A percentile compares a stretch with the other conserved stretches of the same genome.
Conservation (phyloP, 441 rosid genomes). For the Pelargonium myrrhifolium region DNA sequence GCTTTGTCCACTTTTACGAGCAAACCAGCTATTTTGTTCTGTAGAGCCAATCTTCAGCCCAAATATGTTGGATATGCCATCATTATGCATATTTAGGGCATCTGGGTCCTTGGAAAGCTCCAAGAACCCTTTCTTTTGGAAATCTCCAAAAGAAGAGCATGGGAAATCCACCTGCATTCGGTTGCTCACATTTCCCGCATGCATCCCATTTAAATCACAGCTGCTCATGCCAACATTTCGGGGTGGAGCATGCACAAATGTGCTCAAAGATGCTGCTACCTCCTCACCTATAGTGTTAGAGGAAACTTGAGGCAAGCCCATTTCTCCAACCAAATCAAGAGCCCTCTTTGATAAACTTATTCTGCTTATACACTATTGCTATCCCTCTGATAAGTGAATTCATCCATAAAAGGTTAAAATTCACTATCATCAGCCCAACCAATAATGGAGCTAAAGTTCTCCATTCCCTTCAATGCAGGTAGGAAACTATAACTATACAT, state of each 20-base stretch:
- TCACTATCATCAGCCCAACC: constrained; percentile 2
- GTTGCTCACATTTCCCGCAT: constrained; percentile 29
- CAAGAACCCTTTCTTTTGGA: constrained; percentile 23
- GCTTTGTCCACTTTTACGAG: constrained; percentile 28
- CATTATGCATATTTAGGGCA: constrained; percentile 20
- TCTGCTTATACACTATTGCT: constrained; percentile 11
- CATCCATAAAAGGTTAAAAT: constrained; percentile 14
- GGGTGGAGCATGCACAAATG: constrained; percentile 33
- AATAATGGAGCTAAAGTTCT: constrained; percentile 10
- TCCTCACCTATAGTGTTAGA: constrained; percentile 41
- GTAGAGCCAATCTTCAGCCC: constrained; percentile 20
- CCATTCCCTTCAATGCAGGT: neutral
- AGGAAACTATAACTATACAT: neutral
- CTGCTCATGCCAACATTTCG: constrained; percentile 19
- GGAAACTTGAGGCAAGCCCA: constrained; percentile 50
- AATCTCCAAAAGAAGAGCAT: constrained; percentile 34
- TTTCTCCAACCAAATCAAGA: constrained; percentile 11
- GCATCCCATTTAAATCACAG: constrained; percentile 33
- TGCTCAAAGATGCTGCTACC: constrained; percentile 34
- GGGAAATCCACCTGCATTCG: constrained; percentile 32
- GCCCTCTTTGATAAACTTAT: constrained; percentile 12
- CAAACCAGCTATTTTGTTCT: constrained; percentile 28
- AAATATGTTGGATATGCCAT: constrained; percentile 15
- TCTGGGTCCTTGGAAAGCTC: constrained; percentile 26
- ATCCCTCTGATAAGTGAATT: constrained; percentile 12